Evolutionary conservation across 495 filamentous ascomycete genomes (phyloP).

Genomic region (Viridothelium virens): DNA sequence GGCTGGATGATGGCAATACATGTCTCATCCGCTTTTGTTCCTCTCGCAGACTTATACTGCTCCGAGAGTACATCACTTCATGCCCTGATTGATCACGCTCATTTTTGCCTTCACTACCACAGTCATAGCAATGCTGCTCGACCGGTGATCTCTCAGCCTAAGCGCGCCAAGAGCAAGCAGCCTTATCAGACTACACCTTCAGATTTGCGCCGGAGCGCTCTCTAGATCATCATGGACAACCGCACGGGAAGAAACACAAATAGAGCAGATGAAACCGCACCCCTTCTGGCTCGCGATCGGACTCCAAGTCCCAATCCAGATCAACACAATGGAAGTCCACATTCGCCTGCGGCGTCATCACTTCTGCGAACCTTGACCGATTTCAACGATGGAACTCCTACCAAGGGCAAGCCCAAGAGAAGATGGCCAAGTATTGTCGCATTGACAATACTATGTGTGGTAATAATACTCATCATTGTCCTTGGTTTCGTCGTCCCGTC

Average conservation of each 20-base stretch:
- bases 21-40: neutral
- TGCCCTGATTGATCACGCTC: neutral
- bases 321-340: neutral
- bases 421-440: conserved; percentile 54
- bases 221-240: neutral
- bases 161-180: neutral
- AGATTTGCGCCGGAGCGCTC: neutral
- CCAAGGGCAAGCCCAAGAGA: conserved; percentile 17
- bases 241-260: neutral
- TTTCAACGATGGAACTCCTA: neutral
- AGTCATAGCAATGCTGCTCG: neutral
- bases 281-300: neutral
- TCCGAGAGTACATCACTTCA: neutral
- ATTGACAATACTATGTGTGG: conserved; percentile 41
- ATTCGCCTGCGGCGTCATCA: neutral
- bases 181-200: neutral
- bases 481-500: conserved; percentile 71
- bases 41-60: neutral
- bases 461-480: conserved; percentile 46
- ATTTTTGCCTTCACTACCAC: neutral
- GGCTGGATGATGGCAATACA: conserved; percentile 9
- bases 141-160: neutral
- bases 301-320: conserved; percentile 3
- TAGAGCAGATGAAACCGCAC: conserved; percentile 4
- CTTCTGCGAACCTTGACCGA: conserved; percentile 7